Evolutionary conservation across 306 rosid species (phyloP).

Genomic region (Citrullus mucosospermus): DNA sequence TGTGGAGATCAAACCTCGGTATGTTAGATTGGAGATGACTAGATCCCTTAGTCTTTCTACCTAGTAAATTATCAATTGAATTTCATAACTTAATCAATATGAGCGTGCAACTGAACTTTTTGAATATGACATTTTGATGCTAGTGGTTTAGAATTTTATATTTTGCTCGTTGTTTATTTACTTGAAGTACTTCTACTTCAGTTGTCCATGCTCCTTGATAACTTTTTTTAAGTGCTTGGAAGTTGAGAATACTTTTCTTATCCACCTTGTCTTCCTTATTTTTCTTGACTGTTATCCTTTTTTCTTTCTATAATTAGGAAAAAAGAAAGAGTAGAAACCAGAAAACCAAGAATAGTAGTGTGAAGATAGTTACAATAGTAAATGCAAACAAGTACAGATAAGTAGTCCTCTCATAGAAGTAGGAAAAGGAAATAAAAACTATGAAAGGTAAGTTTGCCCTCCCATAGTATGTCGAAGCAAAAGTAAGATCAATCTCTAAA

Average conservation of each 20-base stretch:
- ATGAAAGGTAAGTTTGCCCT: no score
- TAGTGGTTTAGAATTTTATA: background rate
- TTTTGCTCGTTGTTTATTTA: background rate
- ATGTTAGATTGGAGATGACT: slow-evolving; percentile 12
- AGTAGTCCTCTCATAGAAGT: no score
- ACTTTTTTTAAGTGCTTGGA: background rate
- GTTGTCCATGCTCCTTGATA: background rate
- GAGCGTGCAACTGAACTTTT: background rate
- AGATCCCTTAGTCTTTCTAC: background rate
- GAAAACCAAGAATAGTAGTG: no score
- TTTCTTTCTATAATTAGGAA: background rate
- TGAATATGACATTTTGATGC: background rate
- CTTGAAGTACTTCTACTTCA: background rate
- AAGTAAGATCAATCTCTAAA: no score
- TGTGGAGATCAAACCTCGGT: slow-evolving; percentile 95
- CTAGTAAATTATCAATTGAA: background rate
- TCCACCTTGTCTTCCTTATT: background rate
- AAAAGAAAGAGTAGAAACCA: no score
- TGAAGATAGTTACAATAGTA: no score
- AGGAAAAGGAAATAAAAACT: no score
- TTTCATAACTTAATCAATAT: background rate
- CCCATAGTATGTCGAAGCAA: no score
- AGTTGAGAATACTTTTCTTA: no score
- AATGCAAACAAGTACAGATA: no score
- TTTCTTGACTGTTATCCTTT: background rate